Conservation (phyloP, 2,329 filamentous ascomycete genomes). For the Neonectria faginata region DNA sequence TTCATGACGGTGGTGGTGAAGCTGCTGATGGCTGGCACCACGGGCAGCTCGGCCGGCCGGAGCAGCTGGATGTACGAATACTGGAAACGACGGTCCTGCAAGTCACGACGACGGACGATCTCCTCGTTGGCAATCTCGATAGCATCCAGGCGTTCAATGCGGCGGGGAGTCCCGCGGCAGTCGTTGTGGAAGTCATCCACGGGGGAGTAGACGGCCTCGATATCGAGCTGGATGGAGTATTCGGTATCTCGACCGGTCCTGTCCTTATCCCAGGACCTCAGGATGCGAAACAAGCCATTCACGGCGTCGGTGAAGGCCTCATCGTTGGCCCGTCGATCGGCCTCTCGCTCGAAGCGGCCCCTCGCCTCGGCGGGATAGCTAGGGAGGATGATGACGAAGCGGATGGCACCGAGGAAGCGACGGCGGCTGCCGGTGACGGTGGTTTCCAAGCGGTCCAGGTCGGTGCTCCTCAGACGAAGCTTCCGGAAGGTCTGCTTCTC, state of each 20-base stretch:
- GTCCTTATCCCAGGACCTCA: slow-evolving; percentile 35
- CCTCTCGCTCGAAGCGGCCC: slow-evolving; percentile 36
- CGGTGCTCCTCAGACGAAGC: slow-evolving; percentile 36
- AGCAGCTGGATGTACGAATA: slow-evolving; percentile 32
- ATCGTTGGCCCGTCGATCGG: slow-evolving; percentile 36
- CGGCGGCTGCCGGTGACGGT: slow-evolving; percentile 32
- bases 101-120: slow-evolving; percentile 19
- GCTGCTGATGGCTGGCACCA: slow-evolving; percentile 25
- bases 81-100: slow-evolving; percentile 32
- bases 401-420: slow-evolving; percentile 32
- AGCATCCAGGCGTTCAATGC: slow-evolving; percentile 28
- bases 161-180: slow-evolving; percentile 22
- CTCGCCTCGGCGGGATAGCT: slow-evolving; percentile 31
- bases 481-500: slow-evolving; percentile 37
- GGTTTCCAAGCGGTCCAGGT: slow-evolving; percentile 33
- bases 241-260: slow-evolving; percentile 20
- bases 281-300: slow-evolving; percentile 31
- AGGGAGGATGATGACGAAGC: slow-evolving; percentile 36
- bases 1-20: slow-evolving; percentile 29
- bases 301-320: slow-evolving; percentile 38
- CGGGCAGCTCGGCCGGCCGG: slow-evolving; percentile 18
- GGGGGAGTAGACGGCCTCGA: slow-evolving; percentile 30
- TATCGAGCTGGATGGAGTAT: slow-evolving; percentile 32
- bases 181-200: slow-evolving; percentile 30
- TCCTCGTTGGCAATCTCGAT: slow-evolving; percentile 27